Base-by-base conservation (phyloP, 495 filamentous ascomycete genomes). In the Neurospora intermedia region DNA sequence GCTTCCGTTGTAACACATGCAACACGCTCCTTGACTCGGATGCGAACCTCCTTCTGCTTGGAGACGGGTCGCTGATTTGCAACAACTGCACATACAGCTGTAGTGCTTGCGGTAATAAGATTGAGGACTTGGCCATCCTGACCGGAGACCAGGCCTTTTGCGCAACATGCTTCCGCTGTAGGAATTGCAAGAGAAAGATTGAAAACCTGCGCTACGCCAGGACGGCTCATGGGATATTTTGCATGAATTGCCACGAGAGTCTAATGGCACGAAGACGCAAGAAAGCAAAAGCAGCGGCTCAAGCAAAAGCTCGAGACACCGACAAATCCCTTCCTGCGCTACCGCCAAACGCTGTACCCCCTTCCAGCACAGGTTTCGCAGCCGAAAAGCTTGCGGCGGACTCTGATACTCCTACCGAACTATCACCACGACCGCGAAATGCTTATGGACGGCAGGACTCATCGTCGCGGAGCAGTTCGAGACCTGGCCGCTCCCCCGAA, bases 61-160 rank as follows among this genome's bases (percentile, higher is more conserved):
- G 96, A 77, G 96, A 99, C 81, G 96, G 96, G 48, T 98, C 96
- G 7, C 88, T 99, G 72, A 98, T 99, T 75, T 99, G 96, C 86
- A 98, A 97, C 83, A 96, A 97, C 79, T 99, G 96, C 85, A 99
- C 96, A 48, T 99, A 99, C 83, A 98, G 94, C 85, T 99, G 96
- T 84, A 97, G 92, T 81, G 94, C 94, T 59, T 99, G 96, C 81
- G 89, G 90, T 41, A 94, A 97, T 80, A 99, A 99, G 85, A 99
- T 99, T 73, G 96, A 99, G 80, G 96, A 99, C 80, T 85, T 98
- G 75, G 96, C 96, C 46, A 99, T 99, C 80, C 86, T 99, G 59
- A 99, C 96, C 0, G 96, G 96, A 70, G 96, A 99, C 78, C 94
- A 99, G 80, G 96, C 96, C n/a, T 99, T 97, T 78, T 99, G 96